Conservation (phyloP, 805 yeast genomes). For the Starmerella kuoi region DNA sequence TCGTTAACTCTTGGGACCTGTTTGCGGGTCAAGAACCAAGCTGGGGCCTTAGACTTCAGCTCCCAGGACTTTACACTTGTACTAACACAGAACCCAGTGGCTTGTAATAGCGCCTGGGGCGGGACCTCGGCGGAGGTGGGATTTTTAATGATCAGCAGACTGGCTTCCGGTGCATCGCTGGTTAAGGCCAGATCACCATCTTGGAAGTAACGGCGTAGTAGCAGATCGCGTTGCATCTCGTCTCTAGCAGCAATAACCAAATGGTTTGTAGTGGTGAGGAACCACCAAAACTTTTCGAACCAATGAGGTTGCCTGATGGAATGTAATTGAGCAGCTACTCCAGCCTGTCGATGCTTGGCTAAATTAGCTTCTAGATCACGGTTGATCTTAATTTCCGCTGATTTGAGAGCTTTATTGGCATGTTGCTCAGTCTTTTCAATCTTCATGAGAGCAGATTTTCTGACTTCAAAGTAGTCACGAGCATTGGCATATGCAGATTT, state of each 20-base stretch:
- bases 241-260: slow-evolving; percentile 82
- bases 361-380: slow-evolving; percentile 53
- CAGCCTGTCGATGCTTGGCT: slow-evolving; percentile 42
- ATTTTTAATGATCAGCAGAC: slow-evolving; percentile 62
- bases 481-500: slow-evolving; percentile 85
- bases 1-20: slow-evolving; percentile 49
- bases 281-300: slow-evolving; percentile 95
- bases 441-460: slow-evolving; percentile 62
- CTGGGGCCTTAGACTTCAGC: slow-evolving; percentile 62
- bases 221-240: slow-evolving; percentile 61
- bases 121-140: slow-evolving; percentile 56
- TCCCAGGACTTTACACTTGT: slow-evolving; percentile 75
- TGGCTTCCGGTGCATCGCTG: slow-evolving; percentile 61
- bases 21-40: slow-evolving; percentile 70
- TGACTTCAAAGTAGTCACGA: slow-evolving; percentile 61
- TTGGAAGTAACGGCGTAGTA: slow-evolving; percentile 65
- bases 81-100: slow-evolving; percentile 73
- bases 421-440: slow-evolving; percentile 70
- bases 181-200: slow-evolving; percentile 60
- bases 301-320: slow-evolving; percentile 63
- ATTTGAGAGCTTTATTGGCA: slow-evolving; percentile 64
- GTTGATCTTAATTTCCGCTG: slow-evolving; percentile 65
- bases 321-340: slow-evolving; percentile 33
- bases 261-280: slow-evolving; percentile 68
- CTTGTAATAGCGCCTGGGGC: slow-evolving; percentile 79